Base-by-base conservation (phyloP, 345 rosid species). In the Melastoma malabathricum region DNA sequence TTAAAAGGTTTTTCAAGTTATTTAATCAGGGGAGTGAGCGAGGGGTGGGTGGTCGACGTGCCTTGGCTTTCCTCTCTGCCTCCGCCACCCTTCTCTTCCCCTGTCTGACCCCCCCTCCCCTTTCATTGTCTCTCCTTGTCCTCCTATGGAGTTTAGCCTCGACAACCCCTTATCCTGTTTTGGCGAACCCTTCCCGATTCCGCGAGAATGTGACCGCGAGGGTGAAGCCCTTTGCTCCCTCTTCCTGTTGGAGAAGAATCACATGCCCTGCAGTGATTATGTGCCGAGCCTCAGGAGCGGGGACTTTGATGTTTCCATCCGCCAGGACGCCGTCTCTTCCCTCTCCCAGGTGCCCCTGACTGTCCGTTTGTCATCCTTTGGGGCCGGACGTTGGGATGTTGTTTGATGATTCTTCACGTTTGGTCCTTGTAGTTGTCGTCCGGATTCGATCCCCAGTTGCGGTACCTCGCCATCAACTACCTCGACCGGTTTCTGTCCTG, bases 401-500 rank as follows among this genome's bases (percentile, higher is more conserved):
- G 39, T 52, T 14, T 46, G 13, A 44, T 5, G 10, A 6, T 34
- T 10, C 34, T 29, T 49, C 10, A 18, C 15, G 12, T 29, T 18
- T n/a, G 20, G 9, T 17, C 19, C 18, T 63, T 63, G 59, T 74
- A 70, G 87, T 45, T 71, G 46, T 72, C 68, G 56, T 44, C 62
- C 55, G 29, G 54, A 44, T 62, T 58, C 38, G 81, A 75, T 46
- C 81, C 78, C 6, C 64, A 68, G 59, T 19, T 76, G 45, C 58
- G 80, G 43, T 88, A 82, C 67, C 89, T 88, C 43, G 90, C 94
- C 10, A 71, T 75, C 18, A 88, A 84, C 67, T 88, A 88, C 65
- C 71, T 88, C 38, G 97, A 84, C 67, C 76, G 97, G 57, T 84
- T 82, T 70, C 49, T 88, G 47, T 80, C 90, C 4, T 69, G 59